Conservation (phyloP, 108 stramenopile species). For the Skeletonema costatum region DNA sequence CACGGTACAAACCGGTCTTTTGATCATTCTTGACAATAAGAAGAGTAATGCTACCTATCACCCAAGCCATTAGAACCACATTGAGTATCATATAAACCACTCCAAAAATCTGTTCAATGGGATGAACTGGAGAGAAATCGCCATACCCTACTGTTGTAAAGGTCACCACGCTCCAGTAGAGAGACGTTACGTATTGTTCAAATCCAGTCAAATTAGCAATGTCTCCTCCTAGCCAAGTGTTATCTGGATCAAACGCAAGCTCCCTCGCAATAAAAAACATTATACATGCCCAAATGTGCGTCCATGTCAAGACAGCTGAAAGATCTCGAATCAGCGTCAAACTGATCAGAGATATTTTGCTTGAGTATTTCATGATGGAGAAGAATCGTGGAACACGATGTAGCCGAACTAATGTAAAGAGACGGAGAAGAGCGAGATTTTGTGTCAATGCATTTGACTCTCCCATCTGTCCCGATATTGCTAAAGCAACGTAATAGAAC, state of each 20-base stretch:
- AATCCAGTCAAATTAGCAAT: slow-evolving; percentile 15
- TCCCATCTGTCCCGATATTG: slow-evolving; percentile 39
- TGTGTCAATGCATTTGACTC: slow-evolving; percentile 9
- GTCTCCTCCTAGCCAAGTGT: slow-evolving; percentile 53
- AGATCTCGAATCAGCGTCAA: slow-evolving; percentile 60
- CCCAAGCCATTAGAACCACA: slow-evolving; percentile 46
- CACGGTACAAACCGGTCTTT: slow-evolving; percentile 51
- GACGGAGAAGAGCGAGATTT: slow-evolving; percentile 39
- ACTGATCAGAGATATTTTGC: slow-evolving; percentile 47
- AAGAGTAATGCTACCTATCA: slow-evolving; percentile 67
- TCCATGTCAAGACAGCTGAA: slow-evolving; percentile 48
- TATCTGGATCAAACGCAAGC: slow-evolving; percentile 47
- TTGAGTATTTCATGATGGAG: slow-evolving; percentile 49
- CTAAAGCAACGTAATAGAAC: slow-evolving; percentile 46
- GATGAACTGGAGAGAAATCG: slow-evolving; percentile 57
- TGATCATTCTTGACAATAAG: slow-evolving; percentile 61
- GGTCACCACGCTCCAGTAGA: slow-evolving; percentile 65
- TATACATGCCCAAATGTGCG: slow-evolving; percentile 61
- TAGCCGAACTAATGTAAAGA: slow-evolving; percentile 52
- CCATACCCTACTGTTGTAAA: slow-evolving; percentile 63
- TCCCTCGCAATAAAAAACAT: slow-evolving; percentile 66
- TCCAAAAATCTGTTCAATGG: slow-evolving; percentile 49
- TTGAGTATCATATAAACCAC: slow-evolving; percentile 58
- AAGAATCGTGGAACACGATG: slow-evolving; percentile 59
- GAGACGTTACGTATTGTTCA: slow-evolving; percentile 46